Conservation (phyloP, 2,329 filamentous ascomycete species). For the Epichloe elymi region DNA sequence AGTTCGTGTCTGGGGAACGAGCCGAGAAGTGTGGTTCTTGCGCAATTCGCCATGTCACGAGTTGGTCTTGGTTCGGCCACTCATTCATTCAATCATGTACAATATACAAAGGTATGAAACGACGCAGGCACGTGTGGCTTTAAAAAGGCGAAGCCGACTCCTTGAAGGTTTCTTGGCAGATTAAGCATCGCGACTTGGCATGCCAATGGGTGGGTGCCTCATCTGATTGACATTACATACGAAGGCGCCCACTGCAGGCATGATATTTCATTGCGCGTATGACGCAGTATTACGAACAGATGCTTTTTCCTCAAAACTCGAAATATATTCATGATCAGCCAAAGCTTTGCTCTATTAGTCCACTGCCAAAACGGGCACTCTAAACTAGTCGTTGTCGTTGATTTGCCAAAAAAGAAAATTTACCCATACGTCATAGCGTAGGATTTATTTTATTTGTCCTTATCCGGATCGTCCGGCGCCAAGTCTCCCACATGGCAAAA, state of each 20-base stretch:
- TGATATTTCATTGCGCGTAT: too few relatives aligned
- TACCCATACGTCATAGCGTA: neutral
- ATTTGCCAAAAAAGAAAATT: neutral
- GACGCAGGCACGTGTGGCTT: too few relatives aligned
- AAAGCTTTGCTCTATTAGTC: neutral
- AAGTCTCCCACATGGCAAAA: neutral
- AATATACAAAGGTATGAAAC: too few relatives aligned
- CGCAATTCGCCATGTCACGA: neutral
- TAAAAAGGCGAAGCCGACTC: too few relatives aligned
- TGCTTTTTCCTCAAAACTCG: neutral
- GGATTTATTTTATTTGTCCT: neutral
- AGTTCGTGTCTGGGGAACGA: constrained; percentile 3
- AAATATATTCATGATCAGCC: neutral
- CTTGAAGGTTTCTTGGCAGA: too few relatives aligned
- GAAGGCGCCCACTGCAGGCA: too few relatives aligned
- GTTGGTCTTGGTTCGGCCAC: neutral
- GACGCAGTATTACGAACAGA: too few relatives aligned
- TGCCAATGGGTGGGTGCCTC: too few relatives aligned
- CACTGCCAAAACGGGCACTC: neutral
- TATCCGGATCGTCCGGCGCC: neutral
- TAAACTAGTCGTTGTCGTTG: neutral
- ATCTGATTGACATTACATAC: too few relatives aligned
- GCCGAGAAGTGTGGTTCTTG: constrained; percentile 2
- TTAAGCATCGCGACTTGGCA: too few relatives aligned
- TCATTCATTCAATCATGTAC: too few relatives aligned